phyloP scores from a whole-genome alignment of 1,139 yeast species.

The Saccharomyces hybrid region DNA sequence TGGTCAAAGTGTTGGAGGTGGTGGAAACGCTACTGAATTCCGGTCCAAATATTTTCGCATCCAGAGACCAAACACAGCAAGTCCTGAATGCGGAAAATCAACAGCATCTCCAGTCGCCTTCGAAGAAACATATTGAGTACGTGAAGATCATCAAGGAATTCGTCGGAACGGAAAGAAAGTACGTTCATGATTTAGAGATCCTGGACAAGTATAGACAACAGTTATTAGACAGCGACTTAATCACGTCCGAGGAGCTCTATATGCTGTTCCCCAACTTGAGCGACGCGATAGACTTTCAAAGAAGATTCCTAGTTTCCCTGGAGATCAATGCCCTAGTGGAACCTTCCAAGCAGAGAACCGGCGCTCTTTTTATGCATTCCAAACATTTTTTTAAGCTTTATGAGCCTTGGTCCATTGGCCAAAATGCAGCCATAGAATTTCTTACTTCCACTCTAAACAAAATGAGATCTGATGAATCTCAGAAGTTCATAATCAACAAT shows the following conservation, averaged over 20 bases:
- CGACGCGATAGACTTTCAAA: conserved; percentile 83
- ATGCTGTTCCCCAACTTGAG: conserved; percentile 78
- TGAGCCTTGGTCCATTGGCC: conserved; percentile 86
- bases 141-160: conserved; percentile 72
- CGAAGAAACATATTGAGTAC: conserved; percentile 18
- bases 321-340: conserved; percentile 82
- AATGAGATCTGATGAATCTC: conserved; percentile 16
- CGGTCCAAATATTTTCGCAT: conserved; percentile 37
- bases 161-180: conserved; percentile 83
- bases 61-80: conserved; percentile 16
- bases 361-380: conserved; percentile 77
- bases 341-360: conserved; percentile 71
- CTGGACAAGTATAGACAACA: conserved; percentile 62
- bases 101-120: conserved; percentile 2
- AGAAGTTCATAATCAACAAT: conserved; percentile 56
- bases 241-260: conserved; percentile 75
- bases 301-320: conserved; percentile 77
- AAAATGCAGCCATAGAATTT: conserved; percentile 76
- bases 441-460: conserved; percentile 44
- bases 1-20: conserved; percentile 63
- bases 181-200: conserved; percentile 80
- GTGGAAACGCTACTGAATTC: conserved; percentile 56
- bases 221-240: conserved; percentile 53
- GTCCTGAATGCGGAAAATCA: conserved; percentile 13
- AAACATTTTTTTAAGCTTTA: conserved; percentile 80